A percentile compares a stretch with the other conserved stretches of the same genome.
phyloP scores from a whole-genome alignment of 257 asterid species.

The Solanum chmielewskii region DNA sequence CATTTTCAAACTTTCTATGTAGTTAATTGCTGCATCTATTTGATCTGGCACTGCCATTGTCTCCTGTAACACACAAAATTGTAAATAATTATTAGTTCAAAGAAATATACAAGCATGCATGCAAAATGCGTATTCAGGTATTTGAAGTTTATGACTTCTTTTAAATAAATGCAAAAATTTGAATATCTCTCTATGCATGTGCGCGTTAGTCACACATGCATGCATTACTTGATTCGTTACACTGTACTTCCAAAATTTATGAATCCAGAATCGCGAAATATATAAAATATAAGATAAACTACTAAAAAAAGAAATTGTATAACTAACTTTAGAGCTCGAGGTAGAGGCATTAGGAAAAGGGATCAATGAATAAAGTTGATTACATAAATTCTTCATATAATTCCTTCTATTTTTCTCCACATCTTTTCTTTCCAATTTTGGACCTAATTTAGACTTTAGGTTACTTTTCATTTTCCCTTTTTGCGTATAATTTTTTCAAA shows the following conservation, averaged over 20 bases:
- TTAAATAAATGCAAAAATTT: not conserved
- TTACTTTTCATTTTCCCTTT: not conserved
- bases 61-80: slow-evolving; percentile 11
- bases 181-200: too few species aligned
- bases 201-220: too few species aligned
- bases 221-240: too few species aligned
- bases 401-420: slow-evolving; percentile 45
- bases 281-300: too few species aligned
- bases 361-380: slow-evolving; percentile 25
- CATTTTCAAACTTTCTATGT: slow-evolving; percentile 14
- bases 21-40: slow-evolving; percentile 24
- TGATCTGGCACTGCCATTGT: slow-evolving; percentile 34
- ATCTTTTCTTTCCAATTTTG: slow-evolving; percentile 36
- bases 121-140: not conserved
- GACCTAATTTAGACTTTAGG: not conserved
- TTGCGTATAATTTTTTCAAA: not conserved
- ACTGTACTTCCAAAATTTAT: too few species aligned
- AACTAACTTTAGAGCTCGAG: not conserved
- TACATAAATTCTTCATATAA: slow-evolving; percentile 24
- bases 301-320: too few species aligned
- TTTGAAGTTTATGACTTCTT: not conserved
- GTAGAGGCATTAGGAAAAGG: slow-evolving; percentile 4
- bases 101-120: not conserved
- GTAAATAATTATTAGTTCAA: not conserved
- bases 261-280: too few species aligned